phyloP scores from a whole-genome alignment of 495 filamentous ascomycete genomes.

The Xylaria curta region DNA sequence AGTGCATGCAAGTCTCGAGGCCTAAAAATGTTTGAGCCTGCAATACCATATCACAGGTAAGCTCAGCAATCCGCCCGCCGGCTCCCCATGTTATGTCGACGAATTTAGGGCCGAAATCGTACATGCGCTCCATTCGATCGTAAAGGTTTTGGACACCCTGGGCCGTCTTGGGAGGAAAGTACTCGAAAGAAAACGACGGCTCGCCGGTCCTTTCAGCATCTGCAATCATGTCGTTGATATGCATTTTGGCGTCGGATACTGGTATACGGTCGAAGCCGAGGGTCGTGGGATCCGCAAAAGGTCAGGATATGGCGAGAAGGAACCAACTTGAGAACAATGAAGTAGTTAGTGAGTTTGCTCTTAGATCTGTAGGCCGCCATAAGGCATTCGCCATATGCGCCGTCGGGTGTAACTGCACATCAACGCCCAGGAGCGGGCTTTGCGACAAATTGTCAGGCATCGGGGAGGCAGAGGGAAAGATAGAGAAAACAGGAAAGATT shows the following conservation, averaged over 20 bases:
- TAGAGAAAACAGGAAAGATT: background rate
- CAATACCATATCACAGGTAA: slow-evolving; percentile 98
- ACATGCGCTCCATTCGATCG: slow-evolving; percentile 99
- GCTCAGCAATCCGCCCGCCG: slow-evolving; percentile 84
- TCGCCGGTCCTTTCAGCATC: slow-evolving; percentile 76
- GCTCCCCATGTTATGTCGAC: slow-evolving; percentile 99
- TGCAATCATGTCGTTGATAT: slow-evolving; percentile 91
- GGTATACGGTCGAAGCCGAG: background rate
- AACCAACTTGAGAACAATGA: background rate
- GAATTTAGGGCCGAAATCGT: slow-evolving; percentile 88
- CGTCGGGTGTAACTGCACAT: slow-evolving; percentile 11
- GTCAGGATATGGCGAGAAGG: slow-evolving; percentile 1
- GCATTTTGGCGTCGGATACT: slow-evolving; percentile 55
- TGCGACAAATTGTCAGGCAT: too few species aligned
- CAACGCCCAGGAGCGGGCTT: background rate
- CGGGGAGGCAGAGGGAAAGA: background rate
- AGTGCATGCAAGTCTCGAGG: slow-evolving; percentile 98
- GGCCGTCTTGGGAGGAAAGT: slow-evolving; percentile 99
- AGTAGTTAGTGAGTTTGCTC: slow-evolving; percentile 7
- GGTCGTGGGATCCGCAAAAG: background rate
- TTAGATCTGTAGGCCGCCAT: background rate
- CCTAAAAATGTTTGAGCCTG: slow-evolving; percentile 97
- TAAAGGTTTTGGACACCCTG: slow-evolving; percentile 99
- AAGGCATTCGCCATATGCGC: background rate
- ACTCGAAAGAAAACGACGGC: slow-evolving; percentile 97